Percentiles rank a stretch among this genome's conserved stretches.
phyloP scores from a whole-genome alignment of 495 filamentous ascomycete genomes.

The Xylaria intraflava region DNA sequence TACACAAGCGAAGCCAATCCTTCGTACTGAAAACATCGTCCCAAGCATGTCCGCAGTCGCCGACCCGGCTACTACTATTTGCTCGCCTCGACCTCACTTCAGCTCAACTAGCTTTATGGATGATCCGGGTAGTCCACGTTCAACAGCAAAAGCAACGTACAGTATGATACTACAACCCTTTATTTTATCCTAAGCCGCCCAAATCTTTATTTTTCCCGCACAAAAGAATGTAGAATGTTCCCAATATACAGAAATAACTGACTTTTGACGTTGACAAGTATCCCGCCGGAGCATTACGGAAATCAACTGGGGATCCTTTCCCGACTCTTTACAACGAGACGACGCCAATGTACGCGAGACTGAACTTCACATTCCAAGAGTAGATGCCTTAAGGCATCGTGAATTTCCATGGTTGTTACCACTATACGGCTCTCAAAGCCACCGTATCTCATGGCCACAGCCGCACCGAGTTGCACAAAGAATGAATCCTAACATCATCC shows the following conservation, averaged over 20 bases:
- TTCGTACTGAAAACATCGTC: slow-evolving; percentile 12
- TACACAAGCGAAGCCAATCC: slow-evolving; percentile 12
- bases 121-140: not conserved
- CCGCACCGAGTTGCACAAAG: not conserved
- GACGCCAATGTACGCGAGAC: not conserved
- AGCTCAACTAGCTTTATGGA: slow-evolving; percentile 6
- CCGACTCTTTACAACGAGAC: not conserved
- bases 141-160: slow-evolving; percentile 17
- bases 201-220: not conserved
- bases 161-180: slow-evolving; percentile 3
- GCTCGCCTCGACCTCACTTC: slow-evolving; percentile 17
- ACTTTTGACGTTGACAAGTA: slow-evolving; percentile 1
- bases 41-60: slow-evolving; percentile 15
- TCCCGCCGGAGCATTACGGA: slow-evolving; percentile 28
- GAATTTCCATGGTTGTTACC: not conserved
- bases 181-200: not conserved
- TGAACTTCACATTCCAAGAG: not conserved
- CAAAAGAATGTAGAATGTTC: not conserved
- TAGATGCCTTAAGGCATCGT: not conserved
- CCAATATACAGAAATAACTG: not conserved
- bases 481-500: not conserved
- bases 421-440: not conserved
- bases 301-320: slow-evolving; percentile 18
- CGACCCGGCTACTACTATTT: slow-evolving; percentile 25
- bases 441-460: slow-evolving; percentile 5